phyloP scores from a whole-genome alignment of 2,329 filamentous ascomycete genomes.

The Cercospora sesami region DNA sequence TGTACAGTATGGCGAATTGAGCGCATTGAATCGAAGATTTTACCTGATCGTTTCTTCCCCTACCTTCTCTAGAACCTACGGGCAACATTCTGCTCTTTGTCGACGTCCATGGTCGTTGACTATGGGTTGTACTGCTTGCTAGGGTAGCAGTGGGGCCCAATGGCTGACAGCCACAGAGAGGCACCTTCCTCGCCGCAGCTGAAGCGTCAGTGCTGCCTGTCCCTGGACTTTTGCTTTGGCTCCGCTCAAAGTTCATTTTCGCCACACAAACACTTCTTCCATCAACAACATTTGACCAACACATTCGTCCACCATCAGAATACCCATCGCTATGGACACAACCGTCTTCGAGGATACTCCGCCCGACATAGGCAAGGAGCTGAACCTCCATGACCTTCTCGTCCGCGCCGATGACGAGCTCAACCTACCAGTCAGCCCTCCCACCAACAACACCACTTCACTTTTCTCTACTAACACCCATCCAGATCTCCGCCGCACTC shows the following conservation, averaged over 20 bases:
- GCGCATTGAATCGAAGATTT: not conserved
- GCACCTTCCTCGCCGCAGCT: not conserved
- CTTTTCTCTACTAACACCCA: not conserved
- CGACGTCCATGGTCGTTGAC: not conserved
- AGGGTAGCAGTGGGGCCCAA: not conserved
- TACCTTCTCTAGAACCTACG: not conserved
- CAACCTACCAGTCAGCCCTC: conserved; percentile 9
- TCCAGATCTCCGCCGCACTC: conserved; percentile 19
- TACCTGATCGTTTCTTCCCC: not conserved
- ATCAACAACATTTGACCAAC: not conserved
- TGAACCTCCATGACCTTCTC: not conserved
- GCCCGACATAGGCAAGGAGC: not conserved
- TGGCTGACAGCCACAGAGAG: not conserved
- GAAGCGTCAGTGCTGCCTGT: not conserved
- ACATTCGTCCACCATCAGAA: not conserved
- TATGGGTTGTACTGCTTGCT: not conserved
- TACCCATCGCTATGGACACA: not conserved
- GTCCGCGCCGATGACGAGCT: conserved; percentile 4
- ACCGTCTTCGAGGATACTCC: not conserved
- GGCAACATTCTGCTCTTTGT: not conserved
- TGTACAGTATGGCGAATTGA: conserved; percentile 1
- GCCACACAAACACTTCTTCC: not conserved
- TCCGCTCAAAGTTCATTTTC: not conserved
- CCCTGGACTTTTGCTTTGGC: not conserved
- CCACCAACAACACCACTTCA: not conserved